Conservation (phyloP, 2,329 filamentous ascomycete genomes). For the Penicillium polonicum region DNA sequence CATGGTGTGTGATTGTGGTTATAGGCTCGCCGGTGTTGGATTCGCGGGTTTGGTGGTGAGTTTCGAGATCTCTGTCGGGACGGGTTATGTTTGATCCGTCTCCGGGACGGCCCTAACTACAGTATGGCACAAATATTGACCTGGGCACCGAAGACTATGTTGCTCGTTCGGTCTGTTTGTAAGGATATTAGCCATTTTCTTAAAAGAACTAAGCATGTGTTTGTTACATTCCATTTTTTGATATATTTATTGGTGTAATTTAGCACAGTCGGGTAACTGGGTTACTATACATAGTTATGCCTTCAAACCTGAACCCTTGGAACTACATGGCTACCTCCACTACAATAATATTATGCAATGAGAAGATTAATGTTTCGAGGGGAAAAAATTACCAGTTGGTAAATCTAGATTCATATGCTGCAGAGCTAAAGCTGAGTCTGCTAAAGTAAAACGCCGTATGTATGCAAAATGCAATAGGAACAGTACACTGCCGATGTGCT, state of each 20-base stretch:
- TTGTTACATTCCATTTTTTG: neutral
- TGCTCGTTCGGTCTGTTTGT: neutral
- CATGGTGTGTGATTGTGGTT: constrained; percentile 23
- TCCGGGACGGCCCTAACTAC: constrained; percentile 4
- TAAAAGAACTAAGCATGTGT: too few relatives aligned
- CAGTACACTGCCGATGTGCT: constrained; percentile 4
- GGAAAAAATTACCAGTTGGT: neutral
- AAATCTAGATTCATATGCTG: constrained; percentile 2
- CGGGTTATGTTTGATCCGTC: constrained; percentile 26
- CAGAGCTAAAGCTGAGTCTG: constrained; percentile 1
- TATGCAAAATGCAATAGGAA: constrained; percentile 29
- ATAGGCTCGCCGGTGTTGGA: constrained; percentile 15
- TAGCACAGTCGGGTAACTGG: neutral
- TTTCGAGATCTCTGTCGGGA: constrained; percentile 27
- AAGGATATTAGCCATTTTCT: neutral
- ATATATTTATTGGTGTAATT: neutral
- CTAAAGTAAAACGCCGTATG: constrained; percentile 11
- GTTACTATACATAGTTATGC: too few relatives aligned
- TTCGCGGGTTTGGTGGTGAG: constrained; percentile 13
- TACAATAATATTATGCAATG: too few relatives aligned
- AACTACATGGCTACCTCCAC: neutral
- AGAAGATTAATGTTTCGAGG: neutral
- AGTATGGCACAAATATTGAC: neutral
- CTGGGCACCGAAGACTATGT: neutral
- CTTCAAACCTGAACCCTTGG: neutral